Percentiles rank a stretch among this genome's conserved stretches.
Conservation (phyloP, 1,284 basidiomycete genomes). For the Trichosporon ovoides region DNA sequence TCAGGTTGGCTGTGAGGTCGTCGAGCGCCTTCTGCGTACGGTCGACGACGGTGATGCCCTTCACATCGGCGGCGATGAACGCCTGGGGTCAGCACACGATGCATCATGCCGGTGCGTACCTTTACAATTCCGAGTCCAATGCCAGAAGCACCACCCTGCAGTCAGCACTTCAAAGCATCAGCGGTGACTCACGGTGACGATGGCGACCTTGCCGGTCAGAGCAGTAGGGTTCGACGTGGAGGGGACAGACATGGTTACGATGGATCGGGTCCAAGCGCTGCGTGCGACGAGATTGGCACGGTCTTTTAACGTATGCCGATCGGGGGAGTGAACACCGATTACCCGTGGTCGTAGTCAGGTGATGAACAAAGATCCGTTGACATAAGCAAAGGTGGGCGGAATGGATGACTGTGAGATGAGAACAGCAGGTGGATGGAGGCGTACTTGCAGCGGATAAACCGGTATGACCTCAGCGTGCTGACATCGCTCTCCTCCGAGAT, state of each 20-base stretch:
- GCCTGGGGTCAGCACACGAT: not conserved
- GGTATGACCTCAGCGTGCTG: no score
- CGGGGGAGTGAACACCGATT: not conserved
- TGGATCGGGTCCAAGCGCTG: not conserved
- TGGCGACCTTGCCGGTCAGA: constrained; percentile 12
- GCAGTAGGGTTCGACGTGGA: constrained; percentile 2
- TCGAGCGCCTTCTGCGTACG: constrained; percentile 1
- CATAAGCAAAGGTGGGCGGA: no score
- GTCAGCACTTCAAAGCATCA: not conserved
- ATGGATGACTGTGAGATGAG: no score
- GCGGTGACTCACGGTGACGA: constrained; percentile 4
- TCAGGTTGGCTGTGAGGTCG: not conserved
- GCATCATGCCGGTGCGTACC: not conserved
- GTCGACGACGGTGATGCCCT: constrained; percentile 23
- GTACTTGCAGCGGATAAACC: no score
- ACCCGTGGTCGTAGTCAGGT: not conserved
- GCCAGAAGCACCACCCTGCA: constrained; percentile 21
- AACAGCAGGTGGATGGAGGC: no score
- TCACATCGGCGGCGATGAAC: constrained; percentile 16
- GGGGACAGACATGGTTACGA: not conserved
- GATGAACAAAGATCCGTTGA: not conserved
- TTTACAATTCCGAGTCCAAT: constrained; percentile 21
- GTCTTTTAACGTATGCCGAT: not conserved
- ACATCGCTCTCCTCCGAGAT: no score
- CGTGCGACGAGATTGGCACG: no score